A percentile compares a stretch with the other conserved stretches of the same genome.
phyloP scores from a whole-genome alignment of 106 monocot genomes.

The Phalaenopsis equestris region DNA sequence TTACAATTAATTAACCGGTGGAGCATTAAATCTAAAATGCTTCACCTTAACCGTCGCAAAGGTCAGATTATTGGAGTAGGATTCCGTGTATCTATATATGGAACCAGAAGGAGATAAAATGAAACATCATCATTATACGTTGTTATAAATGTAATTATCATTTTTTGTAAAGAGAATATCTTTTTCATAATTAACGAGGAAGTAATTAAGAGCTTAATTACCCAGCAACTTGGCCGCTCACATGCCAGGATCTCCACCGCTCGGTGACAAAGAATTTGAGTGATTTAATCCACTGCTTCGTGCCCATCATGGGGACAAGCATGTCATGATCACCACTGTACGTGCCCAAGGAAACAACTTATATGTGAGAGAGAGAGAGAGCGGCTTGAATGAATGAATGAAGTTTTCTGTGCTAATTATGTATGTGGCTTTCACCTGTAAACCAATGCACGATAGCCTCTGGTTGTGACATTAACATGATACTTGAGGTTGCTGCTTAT shows the following conservation, averaged over 20 bases:
- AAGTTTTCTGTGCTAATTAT: no score
- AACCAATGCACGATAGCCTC: slow-evolving; percentile 26
- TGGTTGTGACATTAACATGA: slow-evolving; percentile 20
- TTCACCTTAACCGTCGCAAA: slow-evolving; percentile 6
- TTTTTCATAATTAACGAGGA: no score
- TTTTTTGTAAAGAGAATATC: not conserved
- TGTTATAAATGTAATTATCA: not conserved
- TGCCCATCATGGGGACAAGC: slow-evolving; percentile 38
- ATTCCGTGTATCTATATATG: not conserved
- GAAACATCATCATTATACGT: not conserved
- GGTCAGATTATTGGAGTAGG: slow-evolving; percentile 4
- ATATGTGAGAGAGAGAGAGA: no score
- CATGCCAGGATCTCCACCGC: slow-evolving; percentile 43
- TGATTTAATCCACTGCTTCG: slow-evolving; percentile 44
- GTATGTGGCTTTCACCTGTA: slow-evolving; percentile 14
- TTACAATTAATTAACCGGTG: no score
- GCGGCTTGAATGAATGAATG: not conserved
- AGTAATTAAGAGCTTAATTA: slow-evolving; percentile 2
- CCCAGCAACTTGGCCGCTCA: slow-evolving; percentile 32
- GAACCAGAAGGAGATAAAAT: no score
- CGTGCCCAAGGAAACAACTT: not conserved
- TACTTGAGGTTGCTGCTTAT: slow-evolving; percentile 3
- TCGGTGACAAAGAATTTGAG: slow-evolving; percentile 30
- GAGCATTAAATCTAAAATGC: no score
- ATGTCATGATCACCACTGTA: slow-evolving; percentile 42